phyloP scores from a whole-genome alignment of 495 filamentous ascomycete genomes.

The Hypoxylon cercidicola region DNA sequence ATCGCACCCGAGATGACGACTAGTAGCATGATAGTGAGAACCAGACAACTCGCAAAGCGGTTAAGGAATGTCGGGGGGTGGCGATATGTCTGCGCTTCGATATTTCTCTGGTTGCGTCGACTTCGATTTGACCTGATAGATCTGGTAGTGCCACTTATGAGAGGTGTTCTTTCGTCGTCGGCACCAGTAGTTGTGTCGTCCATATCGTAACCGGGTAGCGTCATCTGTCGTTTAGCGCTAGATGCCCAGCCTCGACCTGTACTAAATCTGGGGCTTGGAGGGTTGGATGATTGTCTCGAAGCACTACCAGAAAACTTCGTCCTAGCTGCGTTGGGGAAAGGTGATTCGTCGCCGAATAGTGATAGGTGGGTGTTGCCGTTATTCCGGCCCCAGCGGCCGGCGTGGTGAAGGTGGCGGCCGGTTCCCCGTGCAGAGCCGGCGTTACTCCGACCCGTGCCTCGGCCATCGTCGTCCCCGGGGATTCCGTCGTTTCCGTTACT shows the following conservation, averaged over 20 bases:
- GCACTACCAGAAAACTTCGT: constrained; percentile 50
- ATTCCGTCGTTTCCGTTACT: constrained; percentile 68
- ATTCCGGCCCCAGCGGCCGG: constrained; percentile 72
- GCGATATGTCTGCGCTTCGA: constrained; percentile 78
- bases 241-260: constrained; percentile 40
- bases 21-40: constrained; percentile 77
- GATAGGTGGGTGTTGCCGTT: constrained; percentile 74
- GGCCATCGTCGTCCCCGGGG: constrained; percentile 70
- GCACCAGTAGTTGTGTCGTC: constrained; percentile 69
- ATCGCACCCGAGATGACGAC: constrained; percentile 82
- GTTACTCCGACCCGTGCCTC: constrained; percentile 66
- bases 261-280: constrained; percentile 61
- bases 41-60: constrained; percentile 80
- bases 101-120: constrained; percentile 71
- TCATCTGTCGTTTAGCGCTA: constrained; percentile 46
- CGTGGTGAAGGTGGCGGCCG: constrained; percentile 77
- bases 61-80: constrained; percentile 70
- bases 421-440: constrained; percentile 72
- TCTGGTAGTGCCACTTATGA: constrained; percentile 59
- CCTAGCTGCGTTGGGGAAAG: constrained; percentile 60
- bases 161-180: constrained; percentile 90
- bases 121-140: constrained; percentile 69
- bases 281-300: constrained; percentile 70
- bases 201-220: constrained; percentile 61
- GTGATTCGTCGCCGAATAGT: constrained; percentile 81